Percentiles rank a stretch among this genome's conserved stretches.
Conservation (phyloP, 2,329 filamentous ascomycete genomes). For the Bipolaris sorokiniana region DNA sequence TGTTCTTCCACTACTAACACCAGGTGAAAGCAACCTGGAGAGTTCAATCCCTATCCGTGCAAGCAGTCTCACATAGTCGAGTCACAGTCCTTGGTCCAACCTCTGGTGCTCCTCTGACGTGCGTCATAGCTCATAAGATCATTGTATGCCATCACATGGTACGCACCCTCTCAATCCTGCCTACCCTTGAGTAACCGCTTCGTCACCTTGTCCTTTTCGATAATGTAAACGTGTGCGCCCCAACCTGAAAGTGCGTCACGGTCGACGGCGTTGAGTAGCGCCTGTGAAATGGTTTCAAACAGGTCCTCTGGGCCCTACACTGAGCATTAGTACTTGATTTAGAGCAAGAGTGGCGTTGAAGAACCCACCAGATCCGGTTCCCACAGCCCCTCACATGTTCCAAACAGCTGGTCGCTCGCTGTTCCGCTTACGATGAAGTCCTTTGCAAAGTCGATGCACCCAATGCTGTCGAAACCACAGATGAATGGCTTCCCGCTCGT, state of each 20-base stretch:
- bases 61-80: slow-evolving; percentile 11
- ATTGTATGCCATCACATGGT: slow-evolving; percentile 16
- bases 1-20: neutral
- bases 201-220: slow-evolving; percentile 99
- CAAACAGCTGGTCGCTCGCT: slow-evolving; percentile 95
- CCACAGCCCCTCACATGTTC: slow-evolving; percentile 97
- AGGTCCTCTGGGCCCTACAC: slow-evolving; percentile 83
- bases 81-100: slow-evolving; percentile 14
- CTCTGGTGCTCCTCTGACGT: slow-evolving; percentile 6
- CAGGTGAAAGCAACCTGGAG: neutral
- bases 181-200: slow-evolving; percentile 97
- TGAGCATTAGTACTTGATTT: slow-evolving; percentile 15
- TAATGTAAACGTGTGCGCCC: slow-evolving; percentile 99
- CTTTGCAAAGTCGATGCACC: slow-evolving; percentile 99
- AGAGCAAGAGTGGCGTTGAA: neutral
- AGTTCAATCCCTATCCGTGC: neutral
- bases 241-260: slow-evolving; percentile 95
- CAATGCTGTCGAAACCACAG: slow-evolving; percentile 98
- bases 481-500: slow-evolving; percentile 96
- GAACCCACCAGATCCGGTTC: slow-evolving; percentile 84
- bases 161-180: slow-evolving; percentile 68
- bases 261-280: slow-evolving; percentile 93
- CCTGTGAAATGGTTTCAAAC: slow-evolving; percentile 97
- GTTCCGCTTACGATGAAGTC: slow-evolving; percentile 99
- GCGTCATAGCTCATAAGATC: slow-evolving; percentile 23